Evolutionary conservation across 2,329 filamentous ascomycete species (phyloP).

Genomic region (Neofusicoccum kwambonambiense): DNA sequence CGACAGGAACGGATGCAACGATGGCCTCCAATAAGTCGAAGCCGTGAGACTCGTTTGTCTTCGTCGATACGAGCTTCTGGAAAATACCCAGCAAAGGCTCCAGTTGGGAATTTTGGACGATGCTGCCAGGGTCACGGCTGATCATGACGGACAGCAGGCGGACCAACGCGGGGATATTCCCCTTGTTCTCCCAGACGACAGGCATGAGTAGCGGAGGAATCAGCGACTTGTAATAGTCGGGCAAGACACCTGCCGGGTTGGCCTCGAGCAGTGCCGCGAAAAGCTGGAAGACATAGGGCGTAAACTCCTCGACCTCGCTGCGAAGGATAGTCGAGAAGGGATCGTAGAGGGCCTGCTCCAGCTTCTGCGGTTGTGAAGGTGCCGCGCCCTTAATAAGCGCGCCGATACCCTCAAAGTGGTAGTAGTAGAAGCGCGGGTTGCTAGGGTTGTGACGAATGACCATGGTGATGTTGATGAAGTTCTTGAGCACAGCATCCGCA

Average conservation of each 20-base stretch:
- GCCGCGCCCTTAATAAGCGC: constrained; percentile 79
- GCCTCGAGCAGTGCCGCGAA: constrained; percentile 87
- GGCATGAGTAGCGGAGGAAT: constrained; percentile 76
- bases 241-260: constrained; percentile 74
- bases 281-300: constrained; percentile 94
- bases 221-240: constrained; percentile 76
- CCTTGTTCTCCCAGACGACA: constrained; percentile 85
- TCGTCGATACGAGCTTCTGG: constrained; percentile 79
- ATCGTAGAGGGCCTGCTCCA: constrained; percentile 78
- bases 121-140: constrained; percentile 69
- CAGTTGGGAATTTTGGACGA: constrained; percentile 76
- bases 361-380: constrained; percentile 65
- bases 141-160: constrained; percentile 83
- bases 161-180: constrained; percentile 88
- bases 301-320: constrained; percentile 87
- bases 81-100: constrained; percentile 93
- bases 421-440: constrained; percentile 98
- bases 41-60: constrained; percentile 79
- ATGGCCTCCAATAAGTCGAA: constrained; percentile 89
- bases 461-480: constrained; percentile 84
- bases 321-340: constrained; percentile 79
- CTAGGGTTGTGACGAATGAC: constrained; percentile 93
- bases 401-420: constrained; percentile 91
- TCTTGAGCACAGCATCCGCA: constrained; percentile 74
- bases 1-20: constrained; percentile 70